Evolutionary conservation across 2,329 filamentous ascomycete genomes (phyloP).

Genomic region (Aspergillus sp.): DNA sequence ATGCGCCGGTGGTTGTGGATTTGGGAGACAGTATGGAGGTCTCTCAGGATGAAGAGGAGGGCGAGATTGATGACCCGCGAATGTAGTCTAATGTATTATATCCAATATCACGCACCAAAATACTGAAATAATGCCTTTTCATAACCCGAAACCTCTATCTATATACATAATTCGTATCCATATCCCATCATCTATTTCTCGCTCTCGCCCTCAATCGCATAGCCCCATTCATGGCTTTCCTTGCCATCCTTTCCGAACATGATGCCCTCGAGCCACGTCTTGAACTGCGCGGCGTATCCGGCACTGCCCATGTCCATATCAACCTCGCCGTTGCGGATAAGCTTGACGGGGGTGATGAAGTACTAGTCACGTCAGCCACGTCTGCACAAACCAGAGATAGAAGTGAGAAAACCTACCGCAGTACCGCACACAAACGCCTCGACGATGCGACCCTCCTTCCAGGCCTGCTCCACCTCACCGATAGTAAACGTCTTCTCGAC

Average conservation of each 20-base stretch:
- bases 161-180: neutral
- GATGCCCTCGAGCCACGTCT: conserved; percentile 66
- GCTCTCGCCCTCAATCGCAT: conserved; percentile 62
- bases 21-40: conserved; percentile 21
- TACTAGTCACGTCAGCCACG: conserved; percentile 46
- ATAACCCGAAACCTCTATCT: neutral
- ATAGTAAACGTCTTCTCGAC: conserved; percentile 84
- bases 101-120: neutral
- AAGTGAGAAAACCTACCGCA: conserved; percentile 57
- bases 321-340: conserved; percentile 65
- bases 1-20: conserved; percentile 61
- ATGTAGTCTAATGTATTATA: neutral
- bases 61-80: neutral
- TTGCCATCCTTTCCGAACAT: conserved; percentile 72
- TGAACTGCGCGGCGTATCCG: conserved; percentile 49
- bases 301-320: conserved; percentile 55
- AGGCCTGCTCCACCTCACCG: conserved; percentile 68
- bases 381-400: neutral
- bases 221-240: conserved; percentile 66
- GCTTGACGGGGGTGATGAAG: conserved; percentile 67
- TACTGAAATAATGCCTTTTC: neutral
- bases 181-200: conserved; percentile 19
- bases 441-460: conserved; percentile 70
- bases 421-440: conserved; percentile 88
- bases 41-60: neutral